Evolutionary conservation across 257 asterid species (phyloP).

Genomic region (Paraleonurus japonicus): DNA sequence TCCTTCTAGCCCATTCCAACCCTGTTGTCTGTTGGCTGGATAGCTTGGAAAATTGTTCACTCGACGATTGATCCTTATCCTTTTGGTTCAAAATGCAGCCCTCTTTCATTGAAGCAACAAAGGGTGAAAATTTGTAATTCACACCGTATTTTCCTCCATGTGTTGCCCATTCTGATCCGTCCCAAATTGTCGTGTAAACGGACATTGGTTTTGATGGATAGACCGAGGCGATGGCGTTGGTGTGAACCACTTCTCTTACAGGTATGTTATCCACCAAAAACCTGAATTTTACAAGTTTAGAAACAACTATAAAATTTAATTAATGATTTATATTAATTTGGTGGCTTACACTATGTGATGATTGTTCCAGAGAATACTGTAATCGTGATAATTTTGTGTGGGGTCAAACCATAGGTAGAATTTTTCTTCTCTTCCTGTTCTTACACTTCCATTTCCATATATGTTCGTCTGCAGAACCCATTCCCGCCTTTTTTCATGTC

Average conservation of each 20-base stretch:
- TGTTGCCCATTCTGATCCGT: constrained; percentile 89
- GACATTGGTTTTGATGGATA: constrained; percentile 89
- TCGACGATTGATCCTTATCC: constrained; percentile 32
- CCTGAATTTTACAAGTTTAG: constrained; percentile 32
- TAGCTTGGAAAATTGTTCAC: constrained; percentile 56
- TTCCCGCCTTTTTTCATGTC: constrained; percentile 71
- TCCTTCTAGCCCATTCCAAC: constrained; percentile 71
- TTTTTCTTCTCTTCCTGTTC: constrained; percentile 80
- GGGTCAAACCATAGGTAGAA: constrained; percentile 93
- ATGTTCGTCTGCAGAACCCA: constrained; percentile 82
- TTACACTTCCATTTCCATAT: constrained; percentile 85
- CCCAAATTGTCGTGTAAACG: constrained; percentile 64
- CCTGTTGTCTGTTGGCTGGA: constrained; percentile 52
- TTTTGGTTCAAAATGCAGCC: constrained; percentile 49
- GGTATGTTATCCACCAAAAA: constrained; percentile 81
- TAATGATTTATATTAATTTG: too few relatives aligned
- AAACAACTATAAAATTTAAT: too few relatives aligned
- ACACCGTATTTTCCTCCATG: constrained; percentile 85
- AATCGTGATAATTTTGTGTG: constrained; percentile 61
- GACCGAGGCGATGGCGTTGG: constrained; percentile 41
- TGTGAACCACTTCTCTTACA: constrained; percentile 59
- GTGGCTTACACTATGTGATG: constrained; percentile 71
- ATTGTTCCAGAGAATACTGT: constrained; percentile 77
- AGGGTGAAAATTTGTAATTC: constrained; percentile 64
- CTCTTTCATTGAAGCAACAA: constrained; percentile 46